Evolutionary conservation across 2,329 filamentous ascomycete species (phyloP).

Genomic region (Mollisia scopiformis): DNA sequence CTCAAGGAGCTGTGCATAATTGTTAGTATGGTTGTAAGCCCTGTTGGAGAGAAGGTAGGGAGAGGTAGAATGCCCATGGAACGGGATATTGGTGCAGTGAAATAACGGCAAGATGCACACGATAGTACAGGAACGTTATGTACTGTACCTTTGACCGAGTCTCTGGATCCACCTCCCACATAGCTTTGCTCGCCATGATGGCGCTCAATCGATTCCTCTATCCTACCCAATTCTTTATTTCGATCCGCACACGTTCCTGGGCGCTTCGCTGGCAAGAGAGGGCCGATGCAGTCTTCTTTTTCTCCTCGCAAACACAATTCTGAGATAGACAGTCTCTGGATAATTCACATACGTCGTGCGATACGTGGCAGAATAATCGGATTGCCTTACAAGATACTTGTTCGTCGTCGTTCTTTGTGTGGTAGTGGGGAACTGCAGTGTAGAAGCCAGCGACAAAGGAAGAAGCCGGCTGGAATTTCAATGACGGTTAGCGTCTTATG

Average conservation of each 20-base stretch:
- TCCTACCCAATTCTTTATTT: neutral
- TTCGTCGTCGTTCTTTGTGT: neutral
- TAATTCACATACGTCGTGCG: no score
- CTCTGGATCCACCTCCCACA: constrained; percentile 99
- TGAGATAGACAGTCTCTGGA: no score
- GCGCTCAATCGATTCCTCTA: neutral
- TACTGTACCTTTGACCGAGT: constrained; percentile 84
- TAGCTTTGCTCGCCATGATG: constrained; percentile 68
- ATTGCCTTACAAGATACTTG: neutral
- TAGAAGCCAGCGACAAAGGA: neutral
- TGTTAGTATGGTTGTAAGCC: neutral
- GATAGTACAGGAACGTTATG: constrained; percentile 19
- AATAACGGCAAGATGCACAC: no score
- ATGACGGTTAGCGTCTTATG: neutral
- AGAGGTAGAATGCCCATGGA: neutral
- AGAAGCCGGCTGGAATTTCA: neutral
- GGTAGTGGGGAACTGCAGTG: neutral
- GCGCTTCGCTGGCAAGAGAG: neutral
- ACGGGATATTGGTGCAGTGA: neutral
- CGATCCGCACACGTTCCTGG: neutral
- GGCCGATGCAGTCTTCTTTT: no score
- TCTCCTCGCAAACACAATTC: no score
- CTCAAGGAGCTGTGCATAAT: constrained; percentile 69
- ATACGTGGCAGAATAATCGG: neutral
- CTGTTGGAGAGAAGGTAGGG: neutral